Evolutionary conservation across 345 rosid genomes (phyloP).

Genomic region (Aquilaria yunnanensis): DNA sequence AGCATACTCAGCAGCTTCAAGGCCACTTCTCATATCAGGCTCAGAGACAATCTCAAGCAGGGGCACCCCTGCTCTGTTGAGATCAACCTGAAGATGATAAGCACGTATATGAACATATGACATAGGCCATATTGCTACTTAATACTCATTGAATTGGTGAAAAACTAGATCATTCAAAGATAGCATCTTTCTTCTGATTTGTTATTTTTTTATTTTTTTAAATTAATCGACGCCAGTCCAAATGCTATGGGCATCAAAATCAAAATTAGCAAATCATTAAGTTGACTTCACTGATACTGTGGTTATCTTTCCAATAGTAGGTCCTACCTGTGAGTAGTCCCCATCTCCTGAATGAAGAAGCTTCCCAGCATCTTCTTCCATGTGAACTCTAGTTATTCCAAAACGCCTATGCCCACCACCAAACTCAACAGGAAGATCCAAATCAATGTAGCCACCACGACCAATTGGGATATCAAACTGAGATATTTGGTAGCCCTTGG

Average conservation of each 20-base stretch:
- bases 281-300: neutral
- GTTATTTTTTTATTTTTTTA: neutral
- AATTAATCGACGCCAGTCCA: neutral
- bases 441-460: conserved; percentile 59
- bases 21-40: conserved; percentile 93
- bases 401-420: conserved; percentile 91
- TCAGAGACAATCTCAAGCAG: conserved; percentile 97
- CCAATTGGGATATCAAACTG: conserved; percentile 97
- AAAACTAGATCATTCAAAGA: neutral
- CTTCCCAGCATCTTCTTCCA: conserved; percentile 99
- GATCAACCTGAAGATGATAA: conserved; percentile 53
- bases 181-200: no score
- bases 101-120: conserved; percentile 12
- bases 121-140: neutral
- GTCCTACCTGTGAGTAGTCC: conserved; percentile 61
- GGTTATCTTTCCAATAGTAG: conserved; percentile 18
- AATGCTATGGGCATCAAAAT: neutral
- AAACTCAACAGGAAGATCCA: conserved; percentile 84
- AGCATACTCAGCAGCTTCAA: conserved; percentile 85
- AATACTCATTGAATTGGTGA: neutral
- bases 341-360: conserved; percentile 72
- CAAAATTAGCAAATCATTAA: neutral
- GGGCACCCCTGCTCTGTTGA: conserved; percentile 97
- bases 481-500: conserved; percentile 94
- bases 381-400: conserved; percentile 91